These are phyloP conservation scores for Clausena lansium DNA, from an alignment of 345 rosid genomes.

Conservation along the genomic window DNA sequence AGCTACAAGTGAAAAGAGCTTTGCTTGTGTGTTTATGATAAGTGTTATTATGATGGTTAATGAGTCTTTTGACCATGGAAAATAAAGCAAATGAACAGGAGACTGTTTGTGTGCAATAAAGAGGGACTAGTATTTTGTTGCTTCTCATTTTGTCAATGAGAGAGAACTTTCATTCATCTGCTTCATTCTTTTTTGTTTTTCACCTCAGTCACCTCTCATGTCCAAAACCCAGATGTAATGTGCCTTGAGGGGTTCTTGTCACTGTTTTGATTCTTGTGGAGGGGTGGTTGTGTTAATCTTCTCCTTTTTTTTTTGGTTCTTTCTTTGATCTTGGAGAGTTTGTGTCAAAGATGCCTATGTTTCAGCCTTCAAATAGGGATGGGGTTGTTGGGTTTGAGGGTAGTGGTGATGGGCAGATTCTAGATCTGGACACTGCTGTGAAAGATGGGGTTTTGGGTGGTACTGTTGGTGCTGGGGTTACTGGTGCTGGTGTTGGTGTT, in stretches of 20 bases:
- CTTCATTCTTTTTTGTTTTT: conserved; percentile 7
- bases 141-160: conserved; percentile 29
- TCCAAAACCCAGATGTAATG: conserved; percentile 31
- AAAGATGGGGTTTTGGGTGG: conserved; percentile 71
- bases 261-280: conserved; percentile 18
- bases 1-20: conserved; percentile 32
- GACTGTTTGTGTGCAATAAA: conserved; percentile 24
- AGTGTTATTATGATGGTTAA: conserved; percentile 30
- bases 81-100: conserved; percentile 30
- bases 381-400: conserved; percentile 38
- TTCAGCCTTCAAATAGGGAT: conserved; percentile 41
- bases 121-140: background rate
- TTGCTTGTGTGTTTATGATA: conserved; percentile 42
- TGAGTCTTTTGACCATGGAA: conserved; percentile 44
- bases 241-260: conserved; percentile 27
- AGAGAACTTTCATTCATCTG: conserved; percentile 9
- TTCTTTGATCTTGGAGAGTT: conserved; percentile 8
- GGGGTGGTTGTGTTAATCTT: background rate
- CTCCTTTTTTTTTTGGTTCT: background rate
- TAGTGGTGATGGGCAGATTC: conserved; percentile 46
- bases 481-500: conserved; percentile 26
- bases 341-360: conserved; percentile 51
- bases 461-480: conserved; percentile 32
- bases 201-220: conserved; percentile 13
- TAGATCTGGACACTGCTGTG: conserved; percentile 72